A percentile compares a stretch with the other conserved stretches of the same genome.
Evolutionary conservation across 768 basidiomycete species (phyloP).

Genomic region (Pulveroboletus frians): DNA sequence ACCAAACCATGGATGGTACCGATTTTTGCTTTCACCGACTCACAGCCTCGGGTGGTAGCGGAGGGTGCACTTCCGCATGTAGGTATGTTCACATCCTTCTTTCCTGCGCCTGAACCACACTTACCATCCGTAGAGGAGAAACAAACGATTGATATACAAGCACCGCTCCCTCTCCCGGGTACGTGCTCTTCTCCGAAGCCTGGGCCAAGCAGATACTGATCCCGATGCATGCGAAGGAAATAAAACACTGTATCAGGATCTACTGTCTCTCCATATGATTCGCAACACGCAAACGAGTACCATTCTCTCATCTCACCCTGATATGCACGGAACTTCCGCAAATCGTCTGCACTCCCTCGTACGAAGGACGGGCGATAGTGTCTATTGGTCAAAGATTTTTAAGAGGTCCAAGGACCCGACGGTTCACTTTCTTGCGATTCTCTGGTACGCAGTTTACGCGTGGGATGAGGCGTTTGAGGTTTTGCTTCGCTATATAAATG

Average conservation of each 20-base stretch:
- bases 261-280: conserved; percentile 53
- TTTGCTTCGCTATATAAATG: conserved; percentile 46
- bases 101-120: too few relatives aligned
- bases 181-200: neutral
- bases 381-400: conserved; percentile 34
- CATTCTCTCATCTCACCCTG: conserved; percentile 32
- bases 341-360: conserved; percentile 26
- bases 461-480: conserved; percentile 59
- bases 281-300: conserved; percentile 23
- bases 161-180: conserved; percentile 39
- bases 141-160: conserved; percentile 48
- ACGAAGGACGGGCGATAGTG: conserved; percentile 28
- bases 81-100: conserved; percentile 8
- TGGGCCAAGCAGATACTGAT: neutral
- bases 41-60: conserved; percentile 1
- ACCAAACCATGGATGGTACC: neutral
- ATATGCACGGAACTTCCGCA: conserved; percentile 26
- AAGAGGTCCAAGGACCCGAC: conserved; percentile 42
- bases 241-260: conserved; percentile 35
- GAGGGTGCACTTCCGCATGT: conserved; percentile 8
- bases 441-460: conserved; percentile 58
- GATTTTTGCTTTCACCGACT: neutral
- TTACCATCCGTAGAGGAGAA: conserved; percentile 11
- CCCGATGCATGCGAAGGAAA: conserved; percentile 6
- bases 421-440: conserved; percentile 45